A percentile compares a stretch with the other conserved stretches of the same genome.
Conservation (phyloP, 768 basidiomycete genomes). For the Russula compacta region DNA sequence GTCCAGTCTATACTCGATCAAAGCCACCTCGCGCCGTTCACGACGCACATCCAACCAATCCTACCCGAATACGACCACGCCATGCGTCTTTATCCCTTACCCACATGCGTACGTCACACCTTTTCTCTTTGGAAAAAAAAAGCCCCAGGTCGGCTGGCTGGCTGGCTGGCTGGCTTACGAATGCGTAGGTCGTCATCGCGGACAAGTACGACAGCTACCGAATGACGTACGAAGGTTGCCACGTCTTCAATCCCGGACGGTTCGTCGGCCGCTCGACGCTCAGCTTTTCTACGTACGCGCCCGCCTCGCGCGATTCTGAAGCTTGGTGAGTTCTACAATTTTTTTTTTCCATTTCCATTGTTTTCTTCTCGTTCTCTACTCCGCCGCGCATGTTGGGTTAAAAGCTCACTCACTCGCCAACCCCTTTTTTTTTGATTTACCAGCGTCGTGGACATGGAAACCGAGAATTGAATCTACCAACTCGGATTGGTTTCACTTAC, state of each 20-base stretch:
- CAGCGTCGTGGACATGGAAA: slow-evolving; percentile 17
- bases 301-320: slow-evolving; percentile 75
- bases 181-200: slow-evolving; percentile 71
- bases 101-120: slow-evolving; percentile 64
- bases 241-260: slow-evolving; percentile 96
- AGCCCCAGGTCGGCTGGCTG: too few species aligned
- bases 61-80: slow-evolving; percentile 88
- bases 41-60: slow-evolving; percentile 76
- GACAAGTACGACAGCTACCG: slow-evolving; percentile 97
- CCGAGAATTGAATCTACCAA: neutral
- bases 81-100: slow-evolving; percentile 86
- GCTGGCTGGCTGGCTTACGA: neutral
- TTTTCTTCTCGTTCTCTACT: neutral
- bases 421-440: neutral
- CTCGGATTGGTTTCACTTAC: neutral
- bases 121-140: slow-evolving; percentile 7
- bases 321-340: slow-evolving; percentile 49
- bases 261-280: slow-evolving; percentile 70
- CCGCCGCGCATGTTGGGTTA: neutral
- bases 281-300: slow-evolving; percentile 85
- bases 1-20: slow-evolving; percentile 97
- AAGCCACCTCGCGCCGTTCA: slow-evolving; percentile 84
- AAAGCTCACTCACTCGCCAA: neutral
- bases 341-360: neutral
- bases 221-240: slow-evolving; percentile 94